These are phyloP conservation scores for Trichoderma gamsii DNA, from an alignment of 495 filamentous ascomycete genomes.

Conservation along the genomic window DNA sequence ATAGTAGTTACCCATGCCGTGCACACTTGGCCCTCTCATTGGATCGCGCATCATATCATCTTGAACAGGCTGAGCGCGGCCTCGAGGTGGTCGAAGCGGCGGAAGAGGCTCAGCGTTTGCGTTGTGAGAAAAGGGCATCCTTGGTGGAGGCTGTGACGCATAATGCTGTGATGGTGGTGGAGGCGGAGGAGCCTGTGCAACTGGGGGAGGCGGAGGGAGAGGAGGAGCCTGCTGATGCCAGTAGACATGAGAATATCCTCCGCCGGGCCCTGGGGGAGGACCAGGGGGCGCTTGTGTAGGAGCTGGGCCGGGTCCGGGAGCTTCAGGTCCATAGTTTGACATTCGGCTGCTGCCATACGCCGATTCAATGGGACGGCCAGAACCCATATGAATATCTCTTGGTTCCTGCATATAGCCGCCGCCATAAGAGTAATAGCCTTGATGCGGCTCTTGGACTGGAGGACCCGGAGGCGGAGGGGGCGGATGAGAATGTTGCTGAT, in stretches of 20 bases:
- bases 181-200: constrained; percentile 15
- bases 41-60: constrained; percentile 15
- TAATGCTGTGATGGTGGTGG: constrained; percentile 23
- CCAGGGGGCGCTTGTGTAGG: background rate
- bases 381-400: background rate
- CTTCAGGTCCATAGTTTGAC: constrained; percentile 1
- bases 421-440: background rate
- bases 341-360: background rate
- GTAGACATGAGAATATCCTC: background rate
- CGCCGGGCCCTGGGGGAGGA: background rate
- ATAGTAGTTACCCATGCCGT: constrained; percentile 31
- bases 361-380: background rate
- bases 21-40: constrained; percentile 19
- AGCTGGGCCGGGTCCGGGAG: background rate
- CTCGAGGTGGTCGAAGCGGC: constrained; percentile 13
- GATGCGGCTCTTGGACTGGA: background rate
- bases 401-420: background rate
- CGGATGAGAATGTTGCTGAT: background rate
- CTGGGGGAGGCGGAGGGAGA: background rate
- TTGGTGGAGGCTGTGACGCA: constrained; percentile 18
- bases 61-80: background rate
- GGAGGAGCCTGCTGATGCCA: constrained; percentile 12
- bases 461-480: background rate
- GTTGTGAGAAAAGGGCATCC: constrained; percentile 14
- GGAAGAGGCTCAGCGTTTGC: constrained; percentile 15